Evolutionary conservation across 495 filamentous ascomycete species (phyloP), one percentile per base, ranked within the genome.

Genomic region (Tetracladium marchalianum): DNA sequence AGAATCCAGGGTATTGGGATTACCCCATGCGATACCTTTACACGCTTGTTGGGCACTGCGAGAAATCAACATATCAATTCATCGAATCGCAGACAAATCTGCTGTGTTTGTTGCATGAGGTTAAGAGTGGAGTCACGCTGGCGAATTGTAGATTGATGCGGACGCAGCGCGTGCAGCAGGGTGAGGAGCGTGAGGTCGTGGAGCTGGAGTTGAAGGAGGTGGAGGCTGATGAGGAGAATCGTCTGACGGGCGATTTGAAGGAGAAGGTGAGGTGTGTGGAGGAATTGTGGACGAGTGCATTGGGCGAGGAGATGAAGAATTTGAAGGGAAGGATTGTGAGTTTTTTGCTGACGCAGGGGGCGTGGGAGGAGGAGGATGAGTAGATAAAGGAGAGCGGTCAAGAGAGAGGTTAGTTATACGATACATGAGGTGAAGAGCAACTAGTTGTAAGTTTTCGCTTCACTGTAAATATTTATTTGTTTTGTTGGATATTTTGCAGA

Each of bases 81-180:
- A 96, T 98, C 49, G 92, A 98, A 68, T 81, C 75, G 3, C 90
- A 98, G 71, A 89, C 77, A 17, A 96, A 98, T 51, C 67, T 96
- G 11, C 73, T 97, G n/a, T 96, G 90, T 52, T 64, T 96, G 17
- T 63, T 96, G 54, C 92, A 98, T 56, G 92, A 96, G 63, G 88
- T 95, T 19, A 87, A 87, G 57, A 86, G 84, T 34, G 82, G 80
- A 3, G 77, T 86, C 5, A 81, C 81, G 57, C 67, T 65, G 39
- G 84, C 84, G 47, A 76, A 67, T 54, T 69, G 69, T 12, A 67
- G 70, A 46, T 63, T 75, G 19, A 67, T 80, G 54, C 71, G 77
- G 46, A 71, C 68, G 44, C 68, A 88, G 62, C 65, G 70, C 3
- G 71, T 76, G 27, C 68, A 69, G 31, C 71, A 71, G 34, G 81